A percentile compares a stretch with the other conserved stretches of the same genome.
These are phyloP conservation scores for Iris pallida DNA, from an alignment of 116 monocot genomes.

Conservation along the genomic window DNA sequence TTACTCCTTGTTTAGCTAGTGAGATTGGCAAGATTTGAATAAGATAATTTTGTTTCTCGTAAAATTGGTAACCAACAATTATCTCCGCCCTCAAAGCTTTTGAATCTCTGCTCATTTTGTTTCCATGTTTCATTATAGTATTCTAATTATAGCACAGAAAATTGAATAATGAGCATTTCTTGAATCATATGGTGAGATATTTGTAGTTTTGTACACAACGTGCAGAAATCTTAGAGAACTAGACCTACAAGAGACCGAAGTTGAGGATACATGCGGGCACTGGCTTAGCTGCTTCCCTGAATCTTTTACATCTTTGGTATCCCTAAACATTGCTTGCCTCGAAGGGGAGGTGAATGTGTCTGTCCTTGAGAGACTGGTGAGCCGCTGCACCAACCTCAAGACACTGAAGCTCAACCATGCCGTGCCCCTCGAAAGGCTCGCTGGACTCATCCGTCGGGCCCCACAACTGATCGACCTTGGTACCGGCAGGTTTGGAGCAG, in stretches of 20 bases:
- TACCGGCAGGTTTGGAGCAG: constrained; percentile 49
- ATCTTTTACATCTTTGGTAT: constrained; percentile 65
- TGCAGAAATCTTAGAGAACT: constrained; percentile 65
- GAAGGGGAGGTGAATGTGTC: constrained; percentile 58
- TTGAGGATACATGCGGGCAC: constrained; percentile 51
- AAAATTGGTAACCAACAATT: too few relatives aligned
- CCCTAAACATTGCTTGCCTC: constrained; percentile 67
- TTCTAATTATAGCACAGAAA: too few relatives aligned
- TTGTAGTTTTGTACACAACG: too few relatives aligned
- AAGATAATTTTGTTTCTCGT: too few relatives aligned
- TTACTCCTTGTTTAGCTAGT: too few relatives aligned
- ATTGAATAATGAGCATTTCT: too few relatives aligned
- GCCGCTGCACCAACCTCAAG: constrained; percentile 54
- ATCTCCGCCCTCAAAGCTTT: too few relatives aligned
- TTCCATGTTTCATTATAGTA: too few relatives aligned
- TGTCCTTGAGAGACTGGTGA: constrained; percentile 59
- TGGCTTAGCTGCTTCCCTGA: constrained; percentile 80
- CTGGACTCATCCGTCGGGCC: constrained; percentile 38
- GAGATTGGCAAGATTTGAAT: too few relatives aligned
- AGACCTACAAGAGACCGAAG: constrained; percentile 71
- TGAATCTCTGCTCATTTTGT: too few relatives aligned
- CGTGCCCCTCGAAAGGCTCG: constrained; percentile 59
- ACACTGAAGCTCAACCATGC: constrained; percentile 59
- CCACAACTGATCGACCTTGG: constrained; percentile 72
- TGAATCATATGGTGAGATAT: too few relatives aligned